phyloP scores from a whole-genome alignment of 352 stramenopile species.

The Globisporangium perplexum region DNA sequence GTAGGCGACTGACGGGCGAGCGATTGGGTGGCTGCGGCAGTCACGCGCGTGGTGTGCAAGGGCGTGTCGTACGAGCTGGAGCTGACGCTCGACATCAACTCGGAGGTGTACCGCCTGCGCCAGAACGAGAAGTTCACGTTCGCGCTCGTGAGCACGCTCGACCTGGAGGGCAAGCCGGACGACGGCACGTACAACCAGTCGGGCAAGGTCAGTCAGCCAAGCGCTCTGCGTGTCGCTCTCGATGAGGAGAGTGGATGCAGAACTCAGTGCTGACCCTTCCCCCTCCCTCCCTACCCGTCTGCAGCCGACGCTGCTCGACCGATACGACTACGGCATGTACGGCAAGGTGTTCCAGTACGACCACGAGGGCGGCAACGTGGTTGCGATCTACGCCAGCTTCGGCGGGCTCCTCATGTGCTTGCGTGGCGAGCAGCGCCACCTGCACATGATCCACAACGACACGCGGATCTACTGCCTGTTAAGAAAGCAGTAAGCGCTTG shows the following conservation, averaged over 20 bases:
- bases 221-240: too few relatives aligned
- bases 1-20: background rate
- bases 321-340: conserved; percentile 99
- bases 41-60: conserved; percentile 95
- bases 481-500: conserved; percentile 67
- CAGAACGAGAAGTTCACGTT: conserved; percentile 97
- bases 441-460: conserved; percentile 97
- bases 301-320: conserved; percentile 91
- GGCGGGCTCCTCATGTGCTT: conserved; percentile 97
- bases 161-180: conserved; percentile 95
- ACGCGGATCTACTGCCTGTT: conserved; percentile 93
- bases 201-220: conserved; percentile 62
- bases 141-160: conserved; percentile 93
- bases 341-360: conserved; percentile 97
- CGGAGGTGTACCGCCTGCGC: conserved; percentile 94
- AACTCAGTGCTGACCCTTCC: background rate
- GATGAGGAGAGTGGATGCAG: too few relatives aligned
- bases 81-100: conserved; percentile 97
- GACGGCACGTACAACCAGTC: conserved; percentile 92
- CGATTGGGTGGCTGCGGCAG: conserved; percentile 16
- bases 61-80: conserved; percentile 97
- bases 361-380: conserved; percentile 92
- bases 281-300: background rate
- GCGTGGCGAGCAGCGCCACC: conserved; percentile 94
- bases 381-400: conserved; percentile 95